Evolutionary conservation across 495 filamentous ascomycete species (phyloP), one percentile per base, ranked within the genome.

Genomic region (Penicillium parvum): DNA sequence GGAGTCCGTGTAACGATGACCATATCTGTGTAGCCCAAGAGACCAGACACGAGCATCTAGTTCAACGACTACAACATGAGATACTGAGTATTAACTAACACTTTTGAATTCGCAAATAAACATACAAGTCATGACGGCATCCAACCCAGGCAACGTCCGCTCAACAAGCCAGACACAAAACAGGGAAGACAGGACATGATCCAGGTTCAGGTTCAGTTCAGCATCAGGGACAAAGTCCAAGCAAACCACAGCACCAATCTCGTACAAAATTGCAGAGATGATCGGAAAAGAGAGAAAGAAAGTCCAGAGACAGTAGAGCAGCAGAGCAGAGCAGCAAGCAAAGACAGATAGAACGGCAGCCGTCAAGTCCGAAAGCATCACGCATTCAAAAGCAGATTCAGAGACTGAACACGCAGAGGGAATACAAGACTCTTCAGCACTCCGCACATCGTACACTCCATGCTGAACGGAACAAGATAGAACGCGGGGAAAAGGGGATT

Each of bases 391-490:
- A 32, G 41, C 41, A 44, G 27, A 43, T 37, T n/a, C n/a, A n/a
- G n/a, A n/a, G n/a, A n/a, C n/a, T n/a, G n/a, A 21, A 38, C 28
- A 48, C 22, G 32, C 22, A 28, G 37, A 47, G 40, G 33, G 52
- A 27, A 25, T 17, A 48, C 37, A 52, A 8, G 23, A 26, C 18
- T 30, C 37, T 35, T 44, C 32, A 30, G 43, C 41, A 55, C 47
- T n/a, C n/a, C 53, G 51, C 53, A 56, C 52, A 56, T 66, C 58
- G 49, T 64, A 66, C 63, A 65, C 48, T 55, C 52, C 60, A 63
- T 64, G 47, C 38, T 52, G 26, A 48, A 46, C 28, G 20, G 30
- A 19, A 33, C n/a, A 30, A 35, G 19, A 29, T 8, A 45, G 5
- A 17, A 34, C 36, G 15, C 15, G 25, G 14, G 7, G 29, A 44